These are phyloP conservation scores for Irpex sp. DNA, from an alignment of 1,284 basidiomycete genomes.

Conservation along the genomic window DNA sequence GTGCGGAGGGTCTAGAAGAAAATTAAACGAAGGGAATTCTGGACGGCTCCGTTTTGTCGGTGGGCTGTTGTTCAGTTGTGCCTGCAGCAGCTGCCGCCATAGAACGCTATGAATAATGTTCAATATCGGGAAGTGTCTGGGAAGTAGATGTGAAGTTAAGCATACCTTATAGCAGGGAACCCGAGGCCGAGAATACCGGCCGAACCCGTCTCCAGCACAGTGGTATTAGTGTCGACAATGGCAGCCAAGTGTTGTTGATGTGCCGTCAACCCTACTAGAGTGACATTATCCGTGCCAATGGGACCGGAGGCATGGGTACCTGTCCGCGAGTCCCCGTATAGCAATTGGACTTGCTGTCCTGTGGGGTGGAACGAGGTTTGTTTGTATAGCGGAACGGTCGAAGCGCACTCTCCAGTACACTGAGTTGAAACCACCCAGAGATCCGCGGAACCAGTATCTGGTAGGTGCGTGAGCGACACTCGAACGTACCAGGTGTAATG, in stretches of 20 bases:
- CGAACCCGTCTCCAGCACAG: constrained; percentile 31
- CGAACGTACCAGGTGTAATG: neutral
- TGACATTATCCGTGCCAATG: constrained; percentile 30
- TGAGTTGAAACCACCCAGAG: constrained; percentile 34
- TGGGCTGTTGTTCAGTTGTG: constrained; percentile 11
- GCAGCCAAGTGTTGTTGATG: constrained; percentile 31
- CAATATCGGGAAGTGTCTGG: neutral
- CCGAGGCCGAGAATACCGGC: constrained; percentile 36
- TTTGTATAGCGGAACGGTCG: constrained; percentile 27
- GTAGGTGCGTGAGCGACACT: neutral
- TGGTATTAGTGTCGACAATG: constrained; percentile 33
- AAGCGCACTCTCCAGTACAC: constrained; percentile 23
- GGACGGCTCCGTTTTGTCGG: constrained; percentile 1
- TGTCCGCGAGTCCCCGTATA: constrained; percentile 35
- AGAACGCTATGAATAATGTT: constrained; percentile 15
- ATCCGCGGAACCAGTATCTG: constrained; percentile 38
- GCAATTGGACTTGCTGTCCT: constrained; percentile 23
- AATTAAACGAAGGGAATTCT: constrained; percentile 18
- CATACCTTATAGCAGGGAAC: constrained; percentile 33
- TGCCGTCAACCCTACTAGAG: constrained; percentile 30
- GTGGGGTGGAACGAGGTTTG: constrained; percentile 19
- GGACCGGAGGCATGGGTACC: constrained; percentile 34
- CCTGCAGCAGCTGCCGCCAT: constrained; percentile 22
- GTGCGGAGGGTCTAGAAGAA: constrained; percentile 7
- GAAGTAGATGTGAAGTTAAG: neutral